These are phyloP conservation scores for Lignosus rhinocerotis DNA, from an alignment of 1,284 basidiomycete species.

Conservation along the genomic window DNA sequence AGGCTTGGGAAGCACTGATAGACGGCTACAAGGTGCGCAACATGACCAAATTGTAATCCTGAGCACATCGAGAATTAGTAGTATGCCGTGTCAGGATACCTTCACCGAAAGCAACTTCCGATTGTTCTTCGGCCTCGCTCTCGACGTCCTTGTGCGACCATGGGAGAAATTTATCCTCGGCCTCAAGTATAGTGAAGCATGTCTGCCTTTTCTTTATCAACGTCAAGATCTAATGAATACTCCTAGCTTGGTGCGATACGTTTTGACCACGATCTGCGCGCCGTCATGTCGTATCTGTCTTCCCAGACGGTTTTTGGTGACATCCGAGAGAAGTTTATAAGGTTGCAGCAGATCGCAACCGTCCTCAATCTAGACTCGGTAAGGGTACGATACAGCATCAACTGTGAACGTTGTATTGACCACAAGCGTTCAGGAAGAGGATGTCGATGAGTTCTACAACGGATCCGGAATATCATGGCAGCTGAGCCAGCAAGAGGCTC, in stretches of 20 bases:
- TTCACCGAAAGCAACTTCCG: conserved; percentile 91
- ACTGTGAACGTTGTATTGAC: background rate
- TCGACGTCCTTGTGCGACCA: conserved; percentile 86
- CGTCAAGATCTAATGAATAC: background rate
- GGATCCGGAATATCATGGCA: conserved; percentile 92
- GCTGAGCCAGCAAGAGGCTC: conserved; percentile 77
- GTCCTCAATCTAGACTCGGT: conserved; percentile 89
- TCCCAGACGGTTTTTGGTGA: conserved; percentile 87
- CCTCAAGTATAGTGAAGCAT: conserved; percentile 87
- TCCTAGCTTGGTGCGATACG: conserved; percentile 91
- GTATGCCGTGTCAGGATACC: conserved; percentile 55
- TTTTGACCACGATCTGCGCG: conserved; percentile 91
- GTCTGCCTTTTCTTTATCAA: conserved; percentile 19
- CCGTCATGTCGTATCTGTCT: conserved; percentile 81
- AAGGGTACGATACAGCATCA: conserved; percentile 30
- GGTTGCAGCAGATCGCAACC: conserved; percentile 92
- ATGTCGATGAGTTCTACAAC: conserved; percentile 90
- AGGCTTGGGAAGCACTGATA: conserved; percentile 81
- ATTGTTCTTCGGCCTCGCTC: conserved; percentile 77
- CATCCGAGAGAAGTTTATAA: conserved; percentile 86
- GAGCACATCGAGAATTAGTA: background rate
- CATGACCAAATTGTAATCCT: background rate
- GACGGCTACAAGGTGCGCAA: conserved; percentile 77
- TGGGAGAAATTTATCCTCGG: conserved; percentile 90
- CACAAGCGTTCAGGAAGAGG: conserved; percentile 66